A percentile compares a stretch with the other conserved stretches of the same genome.
These are phyloP conservation scores for Globisporangium abappressorium DNA, from an alignment of 352 stramenopile species.

Conservation along the genomic window DNA sequence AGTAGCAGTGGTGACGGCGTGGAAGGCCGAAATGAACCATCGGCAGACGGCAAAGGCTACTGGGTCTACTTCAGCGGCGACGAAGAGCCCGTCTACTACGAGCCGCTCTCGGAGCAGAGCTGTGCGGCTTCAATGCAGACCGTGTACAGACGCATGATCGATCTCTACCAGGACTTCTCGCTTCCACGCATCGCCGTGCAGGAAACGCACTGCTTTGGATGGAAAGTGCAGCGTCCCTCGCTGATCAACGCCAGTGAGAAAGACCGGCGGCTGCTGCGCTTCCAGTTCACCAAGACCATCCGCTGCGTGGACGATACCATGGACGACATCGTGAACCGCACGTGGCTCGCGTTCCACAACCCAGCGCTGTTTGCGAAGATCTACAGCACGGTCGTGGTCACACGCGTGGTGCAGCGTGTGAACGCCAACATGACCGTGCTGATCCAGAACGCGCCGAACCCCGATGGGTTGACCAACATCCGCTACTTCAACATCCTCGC, in stretches of 20 bases:
- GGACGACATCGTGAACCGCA: slow-evolving; percentile 40
- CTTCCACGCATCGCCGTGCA: slow-evolving; percentile 25
- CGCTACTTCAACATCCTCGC: slow-evolving; percentile 47
- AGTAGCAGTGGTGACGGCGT: not conserved
- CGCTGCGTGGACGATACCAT: slow-evolving; percentile 33
- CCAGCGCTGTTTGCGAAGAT: slow-evolving; percentile 36
- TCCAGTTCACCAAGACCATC: slow-evolving; percentile 45
- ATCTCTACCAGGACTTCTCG: slow-evolving; percentile 30
- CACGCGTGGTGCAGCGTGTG: slow-evolving; percentile 36
- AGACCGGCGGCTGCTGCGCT: slow-evolving; percentile 29
- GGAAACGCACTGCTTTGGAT: slow-evolving; percentile 37
- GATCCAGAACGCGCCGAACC: slow-evolving; percentile 36
- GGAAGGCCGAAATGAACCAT: not conserved
- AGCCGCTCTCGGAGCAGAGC: slow-evolving; percentile 24
- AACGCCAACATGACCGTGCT: slow-evolving; percentile 36
- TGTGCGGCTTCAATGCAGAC: slow-evolving; percentile 27
- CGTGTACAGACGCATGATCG: slow-evolving; percentile 36
- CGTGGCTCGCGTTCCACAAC: slow-evolving; percentile 38
- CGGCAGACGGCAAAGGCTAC: slow-evolving; percentile 13
- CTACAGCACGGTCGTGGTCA: slow-evolving; percentile 38
- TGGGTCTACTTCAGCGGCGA: slow-evolving; percentile 40
- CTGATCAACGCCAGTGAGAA: slow-evolving; percentile 5
- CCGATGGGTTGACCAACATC: slow-evolving; percentile 25
- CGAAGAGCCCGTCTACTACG: slow-evolving; percentile 35
- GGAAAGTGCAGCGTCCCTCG: slow-evolving; percentile 30